Evolutionary conservation across 371 early-diverging fungal species (phyloP), one percentile per base, ranked within the genome.

Genomic region (Capillidium rhysosporum): DNA sequence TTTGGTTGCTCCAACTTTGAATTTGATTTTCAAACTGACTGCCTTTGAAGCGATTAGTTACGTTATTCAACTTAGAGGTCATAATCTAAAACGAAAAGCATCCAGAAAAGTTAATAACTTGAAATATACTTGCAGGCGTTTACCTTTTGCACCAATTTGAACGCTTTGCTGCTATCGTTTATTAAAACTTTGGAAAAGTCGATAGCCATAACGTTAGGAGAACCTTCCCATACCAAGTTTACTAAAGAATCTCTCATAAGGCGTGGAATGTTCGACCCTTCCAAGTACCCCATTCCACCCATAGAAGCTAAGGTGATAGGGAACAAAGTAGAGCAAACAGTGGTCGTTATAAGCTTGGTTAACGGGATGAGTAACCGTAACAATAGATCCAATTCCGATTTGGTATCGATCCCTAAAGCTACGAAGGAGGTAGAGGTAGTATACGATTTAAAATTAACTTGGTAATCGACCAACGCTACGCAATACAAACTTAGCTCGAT

Each of bases 241-340:
- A 83, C 84, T 40, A 69, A 65, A 14, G 73, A 61, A 59, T 83
- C 79, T 21, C 80, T 65, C 54, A 77, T 60, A 1, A 69, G 65
- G 25, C 72, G 64, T 0, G 71, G 77, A n/a, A 80, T 59, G 1
- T 76, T 76, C 1, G 68, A 65, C 40, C 79, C 79, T 53, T 83
- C 84, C 72, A 83, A 80, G 55, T 83, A 83, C 0, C 80, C 74
- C 54, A 76, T 73, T 0, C 84, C 84, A 20, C 81, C 84, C 10
- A 75, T 59, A 16, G 77, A 72, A 56, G 80, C 84, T 73, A 77
- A 71, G 21, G 70, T 66, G 55, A 77, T 79, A 21, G 67, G 61
- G 18, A 72, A 67, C 29, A 63, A 67, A 9, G 60, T 60, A 12
- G 71, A 64, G 4, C 67, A 69, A 10, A 65, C 64, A 45, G 77